Conservation (phyloP, 2,329 filamentous ascomycete genomes). For the Aspergillus felis region DNA sequence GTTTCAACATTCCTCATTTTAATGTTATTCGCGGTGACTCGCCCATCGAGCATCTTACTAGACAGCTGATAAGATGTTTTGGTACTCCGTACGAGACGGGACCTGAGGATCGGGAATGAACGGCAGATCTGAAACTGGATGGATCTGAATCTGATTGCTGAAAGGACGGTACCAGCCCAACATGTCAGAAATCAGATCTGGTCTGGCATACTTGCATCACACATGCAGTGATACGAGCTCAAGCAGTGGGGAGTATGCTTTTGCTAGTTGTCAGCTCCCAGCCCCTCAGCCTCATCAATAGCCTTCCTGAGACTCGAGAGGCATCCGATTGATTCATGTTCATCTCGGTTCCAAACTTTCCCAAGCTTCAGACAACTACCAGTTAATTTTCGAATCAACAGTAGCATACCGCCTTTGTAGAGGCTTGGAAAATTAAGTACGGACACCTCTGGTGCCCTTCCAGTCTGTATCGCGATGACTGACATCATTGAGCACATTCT, state of each 20-base stretch:
- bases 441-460: neutral
- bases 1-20: neutral
- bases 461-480: slow-evolving; percentile 5
- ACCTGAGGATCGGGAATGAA: neutral
- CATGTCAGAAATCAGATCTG: neutral
- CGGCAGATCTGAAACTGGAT: neutral
- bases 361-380: neutral
- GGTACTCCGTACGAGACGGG: neutral
- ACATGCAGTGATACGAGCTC: neutral
- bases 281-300: neutral
- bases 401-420: neutral
- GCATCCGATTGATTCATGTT: neutral
- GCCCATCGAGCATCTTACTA: neutral
- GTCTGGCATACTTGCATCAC: neutral
- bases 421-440: slow-evolving; percentile 1
- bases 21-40: neutral
- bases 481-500: slow-evolving; percentile 8
- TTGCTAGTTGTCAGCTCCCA: neutral
- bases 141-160: neutral
- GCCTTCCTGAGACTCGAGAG: neutral
- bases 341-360: neutral
- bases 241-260: neutral
- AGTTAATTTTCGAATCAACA: neutral
- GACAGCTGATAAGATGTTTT: neutral
- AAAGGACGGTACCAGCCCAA: neutral